phyloP scores from a whole-genome alignment of 164 flowering plant genomes.

The Chimonanthus praecox region DNA sequence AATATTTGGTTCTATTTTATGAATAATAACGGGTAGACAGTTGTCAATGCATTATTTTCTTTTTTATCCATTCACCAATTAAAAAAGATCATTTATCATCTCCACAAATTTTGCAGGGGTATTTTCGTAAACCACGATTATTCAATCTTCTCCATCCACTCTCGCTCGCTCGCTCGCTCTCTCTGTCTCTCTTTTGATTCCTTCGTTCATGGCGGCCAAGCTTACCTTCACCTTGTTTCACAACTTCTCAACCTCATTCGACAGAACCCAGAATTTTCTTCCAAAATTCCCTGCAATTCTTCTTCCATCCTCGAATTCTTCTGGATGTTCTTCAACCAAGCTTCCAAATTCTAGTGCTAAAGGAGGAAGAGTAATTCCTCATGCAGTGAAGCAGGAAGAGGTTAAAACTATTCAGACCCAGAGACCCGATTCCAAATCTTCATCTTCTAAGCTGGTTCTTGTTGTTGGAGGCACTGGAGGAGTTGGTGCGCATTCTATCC shows the following conservation, averaged over 20 bases:
- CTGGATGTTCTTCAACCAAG: constrained; percentile 8
- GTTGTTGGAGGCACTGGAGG: constrained; percentile 94
- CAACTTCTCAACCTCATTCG: constrained; percentile 14
- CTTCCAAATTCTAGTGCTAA: constrained; percentile 6
- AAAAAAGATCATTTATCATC: no score
- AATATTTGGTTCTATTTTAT: no score
- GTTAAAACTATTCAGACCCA: constrained; percentile 26
- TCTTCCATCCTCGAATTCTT: constrained; percentile 14
- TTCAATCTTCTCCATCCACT: neutral
- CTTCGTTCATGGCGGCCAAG: constrained; percentile 39
- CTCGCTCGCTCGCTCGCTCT: neutral
- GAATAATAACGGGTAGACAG: no score
- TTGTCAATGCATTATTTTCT: no score
- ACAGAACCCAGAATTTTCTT: constrained; percentile 15
- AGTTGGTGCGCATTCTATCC: constrained; percentile 48
- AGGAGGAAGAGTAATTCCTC: constrained; percentile 7
- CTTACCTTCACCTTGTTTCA: constrained; percentile 17
- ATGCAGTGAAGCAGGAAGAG: constrained; percentile 44
- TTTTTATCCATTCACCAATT: no score
- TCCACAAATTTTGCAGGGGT: no score
- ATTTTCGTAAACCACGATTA: no score
- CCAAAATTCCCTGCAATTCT: constrained; percentile 15
- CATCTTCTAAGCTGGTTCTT: constrained; percentile 78
- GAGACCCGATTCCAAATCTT: constrained; percentile 19
- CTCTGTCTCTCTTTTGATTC: neutral